Conservation (phyloP, 1,284 basidiomycete genomes). For the Peniophora sp. region DNA sequence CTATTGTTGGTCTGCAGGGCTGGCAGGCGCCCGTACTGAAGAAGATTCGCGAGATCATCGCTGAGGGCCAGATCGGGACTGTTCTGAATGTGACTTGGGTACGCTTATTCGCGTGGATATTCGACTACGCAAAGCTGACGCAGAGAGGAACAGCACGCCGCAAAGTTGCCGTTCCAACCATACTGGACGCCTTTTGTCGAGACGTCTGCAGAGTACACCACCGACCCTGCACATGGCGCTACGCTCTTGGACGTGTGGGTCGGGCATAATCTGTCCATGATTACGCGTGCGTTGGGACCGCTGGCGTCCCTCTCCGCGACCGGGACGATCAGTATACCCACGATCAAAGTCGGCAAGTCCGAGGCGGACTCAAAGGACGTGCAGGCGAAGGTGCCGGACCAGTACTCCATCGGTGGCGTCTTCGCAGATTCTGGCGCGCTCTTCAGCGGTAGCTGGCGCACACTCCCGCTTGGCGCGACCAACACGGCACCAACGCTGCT, state of each 20-base stretch:
- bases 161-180: background rate
- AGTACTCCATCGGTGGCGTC: conserved; percentile 2
- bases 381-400: conserved; percentile 1
- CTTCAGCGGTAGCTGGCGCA: conserved; percentile 2
- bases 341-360: background rate
- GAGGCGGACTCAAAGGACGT: background rate
- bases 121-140: background rate
- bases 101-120: background rate
- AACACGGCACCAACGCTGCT: conserved; percentile 2
- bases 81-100: conserved; percentile 10
- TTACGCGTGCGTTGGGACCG: conserved; percentile 9
- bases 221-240: background rate
- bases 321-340: conserved; percentile 1
- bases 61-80: conserved; percentile 5
- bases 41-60: conserved; percentile 20
- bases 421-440: conserved; percentile 5
- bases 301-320: conserved; percentile 9
- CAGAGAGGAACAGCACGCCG: background rate
- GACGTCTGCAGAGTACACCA: background rate
- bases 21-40: conserved; percentile 17
- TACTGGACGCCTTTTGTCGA: background rate
- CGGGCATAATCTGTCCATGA: conserved; percentile 9
- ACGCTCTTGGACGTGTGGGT: conserved; percentile 4
- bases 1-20: conserved; percentile 25
- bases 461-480: background rate